Percentiles rank a stretch among this genome's conserved stretches.
Evolutionary conservation across 345 rosid species (phyloP).

Genomic region (Hibiscus trionum): DNA sequence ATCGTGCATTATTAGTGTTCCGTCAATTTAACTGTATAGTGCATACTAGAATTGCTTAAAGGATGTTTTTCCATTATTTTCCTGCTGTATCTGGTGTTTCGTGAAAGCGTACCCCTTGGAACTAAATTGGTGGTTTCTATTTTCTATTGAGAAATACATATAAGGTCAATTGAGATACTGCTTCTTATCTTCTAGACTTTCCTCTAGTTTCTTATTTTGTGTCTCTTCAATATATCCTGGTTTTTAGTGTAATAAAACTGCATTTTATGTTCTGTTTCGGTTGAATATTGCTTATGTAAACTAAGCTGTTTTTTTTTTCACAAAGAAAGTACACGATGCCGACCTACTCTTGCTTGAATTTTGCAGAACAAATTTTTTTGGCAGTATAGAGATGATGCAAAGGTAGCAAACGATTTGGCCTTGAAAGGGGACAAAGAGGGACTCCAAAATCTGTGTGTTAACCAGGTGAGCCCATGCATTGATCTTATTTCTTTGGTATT

Average conservation of each 20-base stretch:
- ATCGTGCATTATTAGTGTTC: neutral
- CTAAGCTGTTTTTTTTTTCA: neutral
- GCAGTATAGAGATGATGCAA: constrained; percentile 44
- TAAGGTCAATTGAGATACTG: neutral
- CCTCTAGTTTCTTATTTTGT: neutral
- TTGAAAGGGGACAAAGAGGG: constrained; percentile 47
- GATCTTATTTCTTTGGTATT: neutral
- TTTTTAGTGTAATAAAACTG: neutral
- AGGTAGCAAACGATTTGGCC: constrained; percentile 44
- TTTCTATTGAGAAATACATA: neutral
- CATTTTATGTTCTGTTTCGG: neutral
- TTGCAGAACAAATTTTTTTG: constrained; percentile 52
- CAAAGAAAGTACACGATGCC: neutral
- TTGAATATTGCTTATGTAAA: constrained; percentile 4
- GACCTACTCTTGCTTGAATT: constrained; percentile 7
- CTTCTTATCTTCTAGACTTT: neutral
- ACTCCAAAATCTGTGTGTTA: constrained; percentile 43
- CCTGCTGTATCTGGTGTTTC: neutral
- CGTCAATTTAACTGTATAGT: neutral
- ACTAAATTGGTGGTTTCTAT: neutral
- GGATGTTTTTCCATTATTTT: neutral
- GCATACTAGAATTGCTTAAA: neutral
- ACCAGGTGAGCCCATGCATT: constrained; percentile 42
- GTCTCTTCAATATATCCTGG: neutral
- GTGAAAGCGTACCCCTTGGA: neutral